These are phyloP conservation scores for Teratosphaeria pseudoeucalypti DNA, from an alignment of 2,329 filamentous ascomycete genomes.

Conservation along the genomic window DNA sequence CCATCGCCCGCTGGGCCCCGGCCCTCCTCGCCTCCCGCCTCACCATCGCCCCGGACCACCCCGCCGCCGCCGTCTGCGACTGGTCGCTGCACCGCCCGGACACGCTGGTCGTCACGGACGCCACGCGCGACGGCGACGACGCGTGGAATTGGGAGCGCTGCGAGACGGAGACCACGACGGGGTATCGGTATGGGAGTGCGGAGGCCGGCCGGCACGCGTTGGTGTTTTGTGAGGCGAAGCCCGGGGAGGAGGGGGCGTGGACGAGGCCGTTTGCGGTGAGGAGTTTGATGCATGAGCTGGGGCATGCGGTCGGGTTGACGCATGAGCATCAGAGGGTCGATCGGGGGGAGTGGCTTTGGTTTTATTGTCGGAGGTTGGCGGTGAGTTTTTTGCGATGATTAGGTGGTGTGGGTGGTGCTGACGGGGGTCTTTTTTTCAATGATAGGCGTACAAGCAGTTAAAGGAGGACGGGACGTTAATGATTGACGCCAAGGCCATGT, in stretches of 20 bases:
- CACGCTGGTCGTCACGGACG: conserved; percentile 11
- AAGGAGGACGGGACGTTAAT: background rate
- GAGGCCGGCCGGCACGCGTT: background rate
- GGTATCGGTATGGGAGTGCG: conserved; percentile 7
- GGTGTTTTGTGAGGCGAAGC: conserved; percentile 1
- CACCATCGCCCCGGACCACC: conserved; percentile 8
- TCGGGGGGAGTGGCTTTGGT: background rate
- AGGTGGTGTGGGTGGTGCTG: too few species aligned
- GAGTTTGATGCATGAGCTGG: conserved; percentile 4
- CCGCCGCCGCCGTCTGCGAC: background rate
- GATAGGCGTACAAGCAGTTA: background rate
- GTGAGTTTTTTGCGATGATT: too few species aligned
- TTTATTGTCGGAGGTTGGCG: background rate
- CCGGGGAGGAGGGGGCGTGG: background rate
- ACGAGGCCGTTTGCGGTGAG: background rate
- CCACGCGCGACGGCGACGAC: conserved; percentile 9
- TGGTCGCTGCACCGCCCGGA: conserved; percentile 2
- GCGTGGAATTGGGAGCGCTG: conserved; percentile 9
- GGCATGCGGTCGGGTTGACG: background rate
- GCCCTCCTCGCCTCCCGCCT: conserved; percentile 8
- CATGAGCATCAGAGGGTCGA: conserved; percentile 1
- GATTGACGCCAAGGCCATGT: background rate
- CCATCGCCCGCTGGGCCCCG: conserved; percentile 9
- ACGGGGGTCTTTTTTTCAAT: too few species aligned
- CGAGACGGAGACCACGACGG: conserved; percentile 7